Percentiles rank a stretch among this genome's conserved stretches.
Conservation (phyloP, 2,329 filamentous ascomycete genomes). For the Colletotrichum phormii region DNA sequence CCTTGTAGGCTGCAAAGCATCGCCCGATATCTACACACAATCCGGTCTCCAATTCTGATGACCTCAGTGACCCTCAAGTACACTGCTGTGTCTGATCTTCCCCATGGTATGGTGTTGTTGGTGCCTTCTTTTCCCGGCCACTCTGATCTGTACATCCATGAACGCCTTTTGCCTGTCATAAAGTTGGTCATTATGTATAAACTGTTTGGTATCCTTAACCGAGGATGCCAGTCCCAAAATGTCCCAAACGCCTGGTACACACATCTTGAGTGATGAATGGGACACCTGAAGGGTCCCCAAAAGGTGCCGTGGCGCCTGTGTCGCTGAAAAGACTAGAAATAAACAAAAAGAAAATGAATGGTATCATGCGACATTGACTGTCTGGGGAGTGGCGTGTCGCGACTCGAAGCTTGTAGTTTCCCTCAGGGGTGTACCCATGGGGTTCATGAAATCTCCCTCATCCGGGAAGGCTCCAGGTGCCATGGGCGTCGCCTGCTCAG, state of each 20-base stretch:
- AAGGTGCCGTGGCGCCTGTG: neutral
- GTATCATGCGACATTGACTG: conserved; percentile 28
- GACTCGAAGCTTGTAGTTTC: conserved; percentile 23
- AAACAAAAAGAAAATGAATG: conserved; percentile 5
- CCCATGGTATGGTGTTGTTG: conserved; percentile 3
- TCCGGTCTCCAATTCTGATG: neutral
- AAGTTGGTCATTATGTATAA: conserved; percentile 29
- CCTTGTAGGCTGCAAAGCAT: neutral
- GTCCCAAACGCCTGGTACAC: conserved; percentile 25
- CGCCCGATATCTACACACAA: conserved; percentile 17
- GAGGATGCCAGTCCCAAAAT: conserved; percentile 14
- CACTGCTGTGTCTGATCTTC: conserved; percentile 1
- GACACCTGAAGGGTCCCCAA: neutral
- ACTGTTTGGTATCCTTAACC: conserved; percentile 14
- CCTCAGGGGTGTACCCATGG: conserved; percentile 19
- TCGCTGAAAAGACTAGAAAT: neutral
- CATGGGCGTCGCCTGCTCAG: conserved; percentile 20
- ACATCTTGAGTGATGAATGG: neutral
- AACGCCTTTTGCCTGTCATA: conserved; percentile 30
- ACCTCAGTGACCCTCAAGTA: neutral
- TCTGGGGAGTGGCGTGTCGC: conserved; percentile 10
- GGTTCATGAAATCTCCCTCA: conserved; percentile 20
- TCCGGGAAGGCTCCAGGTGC: conserved; percentile 32
- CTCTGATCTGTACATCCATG: conserved; percentile 23
- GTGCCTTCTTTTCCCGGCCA: neutral